Evolutionary conservation across 2,329 filamentous ascomycete species (phyloP), one percentile per base, ranked within the genome.

Genomic region (Chaetothyriales sp.): DNA sequence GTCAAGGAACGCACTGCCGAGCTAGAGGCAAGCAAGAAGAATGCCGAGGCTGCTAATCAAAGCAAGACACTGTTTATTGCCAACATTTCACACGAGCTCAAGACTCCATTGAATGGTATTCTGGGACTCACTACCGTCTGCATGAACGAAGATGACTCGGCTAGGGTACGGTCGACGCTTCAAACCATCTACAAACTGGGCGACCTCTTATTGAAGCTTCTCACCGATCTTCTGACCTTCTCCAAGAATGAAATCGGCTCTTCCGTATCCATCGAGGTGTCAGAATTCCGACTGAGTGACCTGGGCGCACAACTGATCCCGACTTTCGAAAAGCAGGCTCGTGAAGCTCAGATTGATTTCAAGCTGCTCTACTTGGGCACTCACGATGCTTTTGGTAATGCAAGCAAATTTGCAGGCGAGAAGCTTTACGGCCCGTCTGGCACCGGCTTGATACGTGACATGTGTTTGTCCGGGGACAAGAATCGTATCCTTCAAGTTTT

Each of bases 41-140:
- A 87, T 1, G 89, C 89, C 1, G 89, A 95, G 66, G 84, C 86
- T n/a, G 89, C 89, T 2, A 95, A 95, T 60, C 86, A 95, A 68
- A 93, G 86, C 73, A 98, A 98, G 70, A 96, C 92, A 0, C 73
- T 96, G 7, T 96, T 96, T 69, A 93, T 98, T 56, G 92, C 92
- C 18, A 96, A 96, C 61, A 95, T 96, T 48, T 81, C 77, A 1
- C 80, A 84, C 58, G 80, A 96, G 65, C 74, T 98, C 36, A 93
- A 95, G 64, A 98, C 92, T 1, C 92, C 92, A 0, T 74, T 96
- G 51, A 96, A 96, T 62, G 92, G 90, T 10, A 95, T 96, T 47
- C 74, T 98, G 61, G 92, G 92, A 53, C 92, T 95, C 83, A 89
- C 84, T 59, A 84, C 87, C 0, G 84, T 95, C 0, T 92, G 86